Percentiles rank a stretch among this genome's conserved stretches.
These are phyloP conservation scores for Fraxinus sp. DNA, from an alignment of 305 asterid species.

Conservation along the genomic window DNA sequence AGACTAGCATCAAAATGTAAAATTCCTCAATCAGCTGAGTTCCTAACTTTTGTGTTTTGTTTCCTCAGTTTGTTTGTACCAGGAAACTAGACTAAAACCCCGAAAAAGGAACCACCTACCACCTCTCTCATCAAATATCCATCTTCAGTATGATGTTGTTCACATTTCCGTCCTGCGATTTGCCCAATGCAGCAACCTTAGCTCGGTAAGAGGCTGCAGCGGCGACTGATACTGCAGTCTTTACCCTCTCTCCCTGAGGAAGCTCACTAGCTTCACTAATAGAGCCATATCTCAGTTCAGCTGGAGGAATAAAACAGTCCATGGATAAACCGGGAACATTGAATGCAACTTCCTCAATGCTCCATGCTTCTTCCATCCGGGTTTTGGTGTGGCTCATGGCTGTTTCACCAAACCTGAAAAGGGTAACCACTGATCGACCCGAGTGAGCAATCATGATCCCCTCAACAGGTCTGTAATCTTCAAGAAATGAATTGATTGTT, in stretches of 20 bases:
- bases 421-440: constrained; percentile 77
- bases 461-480: constrained; percentile 71
- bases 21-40: constrained; percentile 31
- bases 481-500: constrained; percentile 81
- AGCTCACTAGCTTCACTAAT: constrained; percentile 53
- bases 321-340: constrained; percentile 72
- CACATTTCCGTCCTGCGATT: constrained; percentile 33
- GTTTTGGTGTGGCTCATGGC: constrained; percentile 92
- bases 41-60: constrained; percentile 10
- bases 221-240: constrained; percentile 38
- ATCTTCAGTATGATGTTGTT: constrained; percentile 45
- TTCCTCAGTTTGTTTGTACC: constrained; percentile 41
- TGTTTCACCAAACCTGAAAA: constrained; percentile 87
- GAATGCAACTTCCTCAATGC: constrained; percentile 88
- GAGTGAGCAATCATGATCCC: constrained; percentile 96
- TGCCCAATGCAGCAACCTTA: constrained; percentile 50
- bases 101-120: constrained; percentile 11
- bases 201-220: constrained; percentile 53
- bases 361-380: constrained; percentile 88
- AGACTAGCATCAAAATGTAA: constrained; percentile 22
- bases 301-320: constrained; percentile 89
- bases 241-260: constrained; percentile 57
- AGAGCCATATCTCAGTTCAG: constrained; percentile 52
- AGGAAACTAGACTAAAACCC: constrained; percentile 28
- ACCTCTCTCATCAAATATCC: constrained; percentile 32